Conservation (phyloP, 352 stramenopile genomes). For the Globisporangium abappressorium region DNA sequence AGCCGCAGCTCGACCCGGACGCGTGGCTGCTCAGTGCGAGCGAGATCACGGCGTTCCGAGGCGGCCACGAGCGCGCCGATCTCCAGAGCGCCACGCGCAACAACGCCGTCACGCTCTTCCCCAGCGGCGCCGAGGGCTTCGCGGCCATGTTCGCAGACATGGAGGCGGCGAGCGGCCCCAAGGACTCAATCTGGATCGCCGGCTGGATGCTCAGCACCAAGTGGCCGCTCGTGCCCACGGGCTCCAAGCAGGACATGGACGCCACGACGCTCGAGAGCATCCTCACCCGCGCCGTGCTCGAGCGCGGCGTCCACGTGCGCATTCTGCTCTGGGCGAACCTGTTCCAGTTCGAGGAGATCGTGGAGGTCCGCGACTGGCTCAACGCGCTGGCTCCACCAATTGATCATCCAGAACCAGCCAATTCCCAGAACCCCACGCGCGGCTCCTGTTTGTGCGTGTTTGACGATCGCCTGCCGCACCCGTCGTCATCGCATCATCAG, state of each 20-base stretch:
- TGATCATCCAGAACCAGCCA: neutral
- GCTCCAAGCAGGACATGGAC: neutral
- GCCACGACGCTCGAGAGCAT: slow-evolving; percentile 16
- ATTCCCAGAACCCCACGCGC: neutral
- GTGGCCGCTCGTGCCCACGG: slow-evolving; percentile 14
- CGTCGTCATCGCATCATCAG: slow-evolving; percentile 64
- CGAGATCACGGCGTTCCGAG: slow-evolving; percentile 8
- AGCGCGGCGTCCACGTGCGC: slow-evolving; percentile 26
- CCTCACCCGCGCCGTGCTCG: slow-evolving; percentile 19
- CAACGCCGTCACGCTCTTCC: slow-evolving; percentile 11
- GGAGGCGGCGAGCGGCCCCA: slow-evolving; percentile 9
- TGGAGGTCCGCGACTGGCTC: slow-evolving; percentile 25
- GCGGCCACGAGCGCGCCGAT: neutral
- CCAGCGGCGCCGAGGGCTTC: slow-evolving; percentile 16
- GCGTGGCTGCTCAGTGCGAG: slow-evolving; percentile 11
- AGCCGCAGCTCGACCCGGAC: slow-evolving; percentile 16
- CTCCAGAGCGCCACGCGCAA: neutral
- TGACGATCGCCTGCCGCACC: slow-evolving; percentile 57
- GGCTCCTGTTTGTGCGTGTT: slow-evolving; percentile 39
- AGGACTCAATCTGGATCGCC: slow-evolving; percentile 22
- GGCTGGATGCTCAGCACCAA: slow-evolving; percentile 20
- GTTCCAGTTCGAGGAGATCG: slow-evolving; percentile 9
- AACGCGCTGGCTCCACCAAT: slow-evolving; percentile 15
- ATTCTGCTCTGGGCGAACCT: slow-evolving; percentile 30
- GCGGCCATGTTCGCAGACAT: slow-evolving; percentile 17